phyloP scores from a whole-genome alignment of 345 rosid species.

The Mercurialis annua region DNA sequence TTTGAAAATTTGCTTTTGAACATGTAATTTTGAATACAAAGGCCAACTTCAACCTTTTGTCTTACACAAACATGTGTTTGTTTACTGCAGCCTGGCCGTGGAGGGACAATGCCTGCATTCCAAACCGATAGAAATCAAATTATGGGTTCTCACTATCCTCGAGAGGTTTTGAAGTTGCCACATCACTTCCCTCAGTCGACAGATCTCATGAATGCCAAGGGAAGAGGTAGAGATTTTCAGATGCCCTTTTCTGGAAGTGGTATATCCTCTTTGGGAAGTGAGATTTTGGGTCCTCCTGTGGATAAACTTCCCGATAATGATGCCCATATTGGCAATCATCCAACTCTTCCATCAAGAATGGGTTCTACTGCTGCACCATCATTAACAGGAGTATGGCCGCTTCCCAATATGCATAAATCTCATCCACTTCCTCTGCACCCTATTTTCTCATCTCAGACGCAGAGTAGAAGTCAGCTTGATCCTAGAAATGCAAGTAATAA shows the following conservation, averaged over 20 bases:
- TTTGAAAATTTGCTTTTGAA: not conserved
- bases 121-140: constrained; percentile 32
- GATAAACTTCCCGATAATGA: constrained; percentile 41
- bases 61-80: not conserved
- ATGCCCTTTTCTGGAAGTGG: constrained; percentile 42
- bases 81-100: constrained; percentile 46
- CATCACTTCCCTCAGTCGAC: constrained; percentile 42
- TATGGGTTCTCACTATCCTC: constrained; percentile 33
- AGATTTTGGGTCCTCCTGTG: constrained; percentile 33
- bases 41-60: not conserved
- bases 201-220: constrained; percentile 34
- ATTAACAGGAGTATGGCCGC: constrained; percentile 51
- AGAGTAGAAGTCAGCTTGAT: constrained; percentile 41
- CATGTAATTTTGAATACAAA: not conserved
- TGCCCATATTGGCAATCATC: constrained; percentile 38
- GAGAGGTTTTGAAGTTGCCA: constrained; percentile 46
- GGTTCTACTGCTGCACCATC: constrained; percentile 37
- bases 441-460: constrained; percentile 41
- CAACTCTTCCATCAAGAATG: constrained; percentile 34
- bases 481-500: constrained; percentile 38
- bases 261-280: constrained; percentile 40
- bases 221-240: constrained; percentile 46
- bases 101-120: constrained; percentile 31
- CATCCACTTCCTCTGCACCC: constrained; percentile 43
- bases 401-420: constrained; percentile 51